Percentiles rank a stretch among this genome's conserved stretches.
These are phyloP conservation scores for Eucalyptus sp. DNA, from an alignment of 345 rosid species.

Conservation along the genomic window DNA sequence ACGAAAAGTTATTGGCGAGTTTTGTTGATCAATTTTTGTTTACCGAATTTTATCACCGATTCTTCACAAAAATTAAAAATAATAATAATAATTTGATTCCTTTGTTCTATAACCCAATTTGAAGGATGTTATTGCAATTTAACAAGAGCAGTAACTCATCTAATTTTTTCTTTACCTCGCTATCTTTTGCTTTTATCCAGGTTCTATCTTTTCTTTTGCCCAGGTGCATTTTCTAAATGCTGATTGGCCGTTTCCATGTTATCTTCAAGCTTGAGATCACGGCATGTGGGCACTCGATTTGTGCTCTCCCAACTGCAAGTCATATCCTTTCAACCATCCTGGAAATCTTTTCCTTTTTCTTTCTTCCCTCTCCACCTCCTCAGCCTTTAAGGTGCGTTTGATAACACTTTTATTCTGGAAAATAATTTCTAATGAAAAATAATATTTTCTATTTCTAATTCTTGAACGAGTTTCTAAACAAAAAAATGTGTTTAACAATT, in stretches of 20 bases:
- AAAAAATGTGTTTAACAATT: accelerated
- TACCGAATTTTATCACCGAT: not conserved
- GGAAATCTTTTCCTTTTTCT: not conserved
- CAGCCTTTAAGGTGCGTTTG: accelerated
- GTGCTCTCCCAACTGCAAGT: not conserved
- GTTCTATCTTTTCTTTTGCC: not conserved
- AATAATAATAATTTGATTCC: not conserved
- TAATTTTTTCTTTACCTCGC: not conserved
- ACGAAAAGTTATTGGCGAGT: not conserved
- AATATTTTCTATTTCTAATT: no score
- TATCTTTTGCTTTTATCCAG: not conserved
- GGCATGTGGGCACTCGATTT: not conserved
- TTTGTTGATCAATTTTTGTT: not conserved
- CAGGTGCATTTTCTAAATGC: not conserved
- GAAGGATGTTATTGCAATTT: not conserved
- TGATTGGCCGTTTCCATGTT: not conserved
- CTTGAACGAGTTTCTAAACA: no score
- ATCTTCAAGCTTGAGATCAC: not conserved
- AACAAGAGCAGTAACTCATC: not conserved
- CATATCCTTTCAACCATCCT: not conserved
- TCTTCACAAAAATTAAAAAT: not conserved
- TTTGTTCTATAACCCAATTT: not conserved
- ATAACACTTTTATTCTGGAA: no score
- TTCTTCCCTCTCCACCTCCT: not conserved
- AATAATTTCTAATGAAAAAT: no score